Evolutionary conservation across 768 basidiomycete species (phyloP).

Genomic region (Daedalea quercina): DNA sequence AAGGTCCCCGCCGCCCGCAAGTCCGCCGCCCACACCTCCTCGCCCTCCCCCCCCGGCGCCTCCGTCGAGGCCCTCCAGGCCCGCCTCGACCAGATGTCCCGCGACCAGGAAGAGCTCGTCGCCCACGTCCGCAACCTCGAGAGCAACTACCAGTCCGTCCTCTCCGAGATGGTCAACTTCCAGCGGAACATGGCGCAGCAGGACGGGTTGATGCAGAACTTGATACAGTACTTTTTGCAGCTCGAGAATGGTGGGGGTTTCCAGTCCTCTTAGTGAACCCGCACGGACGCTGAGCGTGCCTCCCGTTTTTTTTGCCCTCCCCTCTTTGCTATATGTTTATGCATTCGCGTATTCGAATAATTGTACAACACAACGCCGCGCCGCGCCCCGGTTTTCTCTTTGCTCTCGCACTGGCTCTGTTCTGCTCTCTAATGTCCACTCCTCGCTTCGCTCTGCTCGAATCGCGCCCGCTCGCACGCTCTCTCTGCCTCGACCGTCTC

Average conservation of each 20-base stretch:
- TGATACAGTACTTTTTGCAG: conserved; percentile 78
- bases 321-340: conserved; percentile 9
- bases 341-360: neutral
- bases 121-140: conserved; percentile 52
- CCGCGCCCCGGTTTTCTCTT: neutral
- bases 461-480: neutral
- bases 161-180: conserved; percentile 66
- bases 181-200: conserved; percentile 76
- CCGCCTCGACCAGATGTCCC: conserved; percentile 41
- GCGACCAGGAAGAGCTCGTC: conserved; percentile 44
- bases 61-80: conserved; percentile 35
- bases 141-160: conserved; percentile 59
- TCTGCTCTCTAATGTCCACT: neutral
- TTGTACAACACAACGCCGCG: neutral
- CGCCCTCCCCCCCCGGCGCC: conserved; percentile 17
- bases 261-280: conserved; percentile 15
- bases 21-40: conserved; percentile 17
- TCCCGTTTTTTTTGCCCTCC: conserved; percentile 10
- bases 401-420: neutral
- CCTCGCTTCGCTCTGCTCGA: neutral
- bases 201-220: conserved; percentile 74
- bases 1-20: conserved; percentile 40
- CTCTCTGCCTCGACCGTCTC: no score
- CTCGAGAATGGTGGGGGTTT: conserved; percentile 49
- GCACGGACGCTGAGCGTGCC: conserved; percentile 37